phyloP scores from a whole-genome alignment of 78 protist genomes.

The Dictyostelium purpureum region DNA sequence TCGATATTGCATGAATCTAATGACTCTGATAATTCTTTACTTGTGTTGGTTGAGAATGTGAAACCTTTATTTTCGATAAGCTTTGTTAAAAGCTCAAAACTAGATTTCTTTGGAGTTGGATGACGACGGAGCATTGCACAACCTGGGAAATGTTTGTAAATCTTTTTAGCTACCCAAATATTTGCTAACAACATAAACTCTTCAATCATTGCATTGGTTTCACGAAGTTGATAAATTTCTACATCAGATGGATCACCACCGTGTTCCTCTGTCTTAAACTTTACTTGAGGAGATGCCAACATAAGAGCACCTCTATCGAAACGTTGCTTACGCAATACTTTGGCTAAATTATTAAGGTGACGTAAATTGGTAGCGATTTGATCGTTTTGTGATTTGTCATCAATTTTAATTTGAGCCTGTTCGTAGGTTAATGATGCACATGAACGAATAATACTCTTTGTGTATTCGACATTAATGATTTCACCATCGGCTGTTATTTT shows the following conservation, averaged over 20 bases:
- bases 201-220: constrained; percentile 90
- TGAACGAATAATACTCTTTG: constrained; percentile 92
- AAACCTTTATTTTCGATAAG: constrained; percentile 74
- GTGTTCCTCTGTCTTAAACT: constrained; percentile 88
- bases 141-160: constrained; percentile 82
- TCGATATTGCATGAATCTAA: constrained; percentile 46
- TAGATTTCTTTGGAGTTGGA: constrained; percentile 70
- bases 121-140: constrained; percentile 89
- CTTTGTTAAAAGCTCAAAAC: constrained; percentile 54
- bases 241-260: constrained; percentile 89
- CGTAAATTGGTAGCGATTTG: constrained; percentile 21
- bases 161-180: constrained; percentile 88
- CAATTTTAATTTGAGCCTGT: constrained; percentile 87
- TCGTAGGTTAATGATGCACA: constrained; percentile 91
- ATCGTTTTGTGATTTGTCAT: constrained; percentile 37
- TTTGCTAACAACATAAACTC: constrained; percentile 98
- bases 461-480: constrained; percentile 67
- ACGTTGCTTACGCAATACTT: constrained; percentile 18
- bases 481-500: constrained; percentile 57
- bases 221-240: constrained; percentile 66
- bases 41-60: constrained; percentile 15
- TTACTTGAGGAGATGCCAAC: constrained; percentile 93
- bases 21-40: constrained; percentile 77
- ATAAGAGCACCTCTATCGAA: constrained; percentile 90
- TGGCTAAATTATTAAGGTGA: constrained; percentile 7